A percentile compares a stretch with the other conserved stretches of the same genome.
These are phyloP conservation scores for Microdochium paspali DNA, from an alignment of 2,329 filamentous ascomycete genomes.

Conservation along the genomic window DNA sequence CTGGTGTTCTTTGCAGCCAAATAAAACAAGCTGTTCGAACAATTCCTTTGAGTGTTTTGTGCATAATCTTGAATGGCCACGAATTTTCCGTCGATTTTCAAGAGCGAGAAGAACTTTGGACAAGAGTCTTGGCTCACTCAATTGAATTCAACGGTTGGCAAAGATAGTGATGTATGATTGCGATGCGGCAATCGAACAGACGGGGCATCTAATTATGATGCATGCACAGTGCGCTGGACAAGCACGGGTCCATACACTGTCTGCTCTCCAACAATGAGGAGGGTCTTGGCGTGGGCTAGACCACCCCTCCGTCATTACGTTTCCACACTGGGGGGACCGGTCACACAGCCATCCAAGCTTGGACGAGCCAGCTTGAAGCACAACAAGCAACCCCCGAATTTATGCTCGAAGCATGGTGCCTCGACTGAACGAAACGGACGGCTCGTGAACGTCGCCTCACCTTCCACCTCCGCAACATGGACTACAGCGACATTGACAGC, in stretches of 20 bases:
- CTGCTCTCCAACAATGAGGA: background rate
- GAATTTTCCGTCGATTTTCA: too few relatives aligned
- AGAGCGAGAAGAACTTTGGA: too few relatives aligned
- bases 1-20: too few relatives aligned
- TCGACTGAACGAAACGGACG: background rate
- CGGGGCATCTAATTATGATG: too few relatives aligned
- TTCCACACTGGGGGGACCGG: background rate
- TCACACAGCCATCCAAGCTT: background rate
- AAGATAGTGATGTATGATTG: too few relatives aligned
- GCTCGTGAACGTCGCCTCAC: background rate
- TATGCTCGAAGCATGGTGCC: background rate
- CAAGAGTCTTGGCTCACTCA: too few relatives aligned
- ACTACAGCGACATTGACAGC: conserved; percentile 42
- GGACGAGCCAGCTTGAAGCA: background rate
- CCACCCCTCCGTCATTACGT: background rate
- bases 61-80: too few relatives aligned
- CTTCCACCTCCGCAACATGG: conserved; percentile 39
- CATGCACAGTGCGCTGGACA: too few relatives aligned
- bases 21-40: too few relatives aligned
- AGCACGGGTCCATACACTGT: background rate
- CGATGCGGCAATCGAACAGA: too few relatives aligned
- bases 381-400: background rate
- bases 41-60: conserved; percentile 1
- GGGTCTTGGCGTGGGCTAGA: background rate
- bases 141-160: too few relatives aligned